These are phyloP conservation scores for Globisporangium mamillatum DNA, from an alignment of 352 stramenopile genomes.

Conservation along the genomic window DNA sequence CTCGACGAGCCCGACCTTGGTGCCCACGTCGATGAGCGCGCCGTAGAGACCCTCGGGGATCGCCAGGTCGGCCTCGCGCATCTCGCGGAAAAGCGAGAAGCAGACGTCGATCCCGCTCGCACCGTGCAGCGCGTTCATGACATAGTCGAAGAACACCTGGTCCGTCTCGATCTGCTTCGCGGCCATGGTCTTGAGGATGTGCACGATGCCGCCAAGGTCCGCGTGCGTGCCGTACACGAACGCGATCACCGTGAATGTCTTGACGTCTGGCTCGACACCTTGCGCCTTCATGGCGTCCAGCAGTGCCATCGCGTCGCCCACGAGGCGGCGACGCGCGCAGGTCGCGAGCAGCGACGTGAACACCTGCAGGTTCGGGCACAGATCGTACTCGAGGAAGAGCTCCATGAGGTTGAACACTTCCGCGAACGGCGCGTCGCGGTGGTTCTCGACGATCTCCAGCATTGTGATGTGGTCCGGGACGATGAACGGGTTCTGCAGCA, in stretches of 20 bases:
- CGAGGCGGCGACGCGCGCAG: conserved; percentile 55
- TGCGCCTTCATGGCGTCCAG: conserved; percentile 52
- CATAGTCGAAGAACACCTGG: conserved; percentile 59
- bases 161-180: conserved; percentile 35
- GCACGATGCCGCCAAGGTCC: conserved; percentile 45
- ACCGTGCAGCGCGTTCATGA: conserved; percentile 53
- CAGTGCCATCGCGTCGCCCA: conserved; percentile 56
- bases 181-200: conserved; percentile 47
- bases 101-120: conserved; percentile 69
- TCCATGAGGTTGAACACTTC: conserved; percentile 75
- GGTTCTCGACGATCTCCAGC: conserved; percentile 73
- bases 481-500: conserved; percentile 56
- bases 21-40: conserved; percentile 59
- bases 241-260: conserved; percentile 61
- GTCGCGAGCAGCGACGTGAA: conserved; percentile 71
- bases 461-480: conserved; percentile 70
- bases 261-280: conserved; percentile 45
- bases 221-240: conserved; percentile 63
- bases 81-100: conserved; percentile 61
- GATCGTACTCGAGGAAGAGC: conserved; percentile 52
- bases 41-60: conserved; percentile 62
- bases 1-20: conserved; percentile 51
- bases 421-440: conserved; percentile 50
- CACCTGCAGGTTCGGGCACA: conserved; percentile 64
- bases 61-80: conserved; percentile 33